Conservation (phyloP, 208 protist genomes). For the Endotrypanum monterogeii region DNA sequence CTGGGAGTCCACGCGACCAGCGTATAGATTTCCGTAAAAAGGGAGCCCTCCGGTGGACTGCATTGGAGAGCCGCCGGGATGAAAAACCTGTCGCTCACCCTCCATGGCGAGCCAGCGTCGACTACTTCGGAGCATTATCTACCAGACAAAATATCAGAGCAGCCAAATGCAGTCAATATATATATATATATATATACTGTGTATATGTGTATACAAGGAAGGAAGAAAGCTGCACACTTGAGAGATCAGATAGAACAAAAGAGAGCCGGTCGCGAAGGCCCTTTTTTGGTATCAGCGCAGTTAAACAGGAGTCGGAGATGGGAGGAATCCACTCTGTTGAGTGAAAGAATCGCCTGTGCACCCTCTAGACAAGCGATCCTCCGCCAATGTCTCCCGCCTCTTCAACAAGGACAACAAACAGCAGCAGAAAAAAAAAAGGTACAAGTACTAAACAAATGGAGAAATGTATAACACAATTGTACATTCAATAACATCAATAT, state of each 20-base stretch:
- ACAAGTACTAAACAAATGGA: neutral
- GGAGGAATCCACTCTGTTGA: neutral
- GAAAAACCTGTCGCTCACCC: slow-evolving; percentile 66
- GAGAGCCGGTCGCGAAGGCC: neutral
- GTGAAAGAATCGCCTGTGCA: neutral
- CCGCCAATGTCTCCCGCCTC: neutral
- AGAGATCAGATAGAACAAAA: neutral
- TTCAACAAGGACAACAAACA: neutral
- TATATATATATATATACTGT: no score
- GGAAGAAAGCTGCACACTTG: neutral
- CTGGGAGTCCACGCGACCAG: slow-evolving; percentile 75
- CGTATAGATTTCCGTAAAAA: slow-evolving; percentile 89
- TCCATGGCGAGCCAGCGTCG: slow-evolving; percentile 47
- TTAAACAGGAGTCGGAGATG: neutral
- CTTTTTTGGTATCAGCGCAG: neutral
- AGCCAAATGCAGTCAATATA: neutral
- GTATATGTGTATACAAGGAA: no score
- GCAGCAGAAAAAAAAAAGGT: neutral
- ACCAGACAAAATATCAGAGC: neutral
- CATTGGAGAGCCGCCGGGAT: slow-evolving; percentile 55
- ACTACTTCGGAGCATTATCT: slow-evolving; percentile 34
- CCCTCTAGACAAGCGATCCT: neutral
- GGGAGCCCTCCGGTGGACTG: slow-evolving; percentile 66
- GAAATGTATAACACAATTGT: neutral
- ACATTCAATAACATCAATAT: neutral